Base-by-base conservation (phyloP, 2,329 filamentous ascomycete species). In the Fusarium sterilihyphosum region DNA sequence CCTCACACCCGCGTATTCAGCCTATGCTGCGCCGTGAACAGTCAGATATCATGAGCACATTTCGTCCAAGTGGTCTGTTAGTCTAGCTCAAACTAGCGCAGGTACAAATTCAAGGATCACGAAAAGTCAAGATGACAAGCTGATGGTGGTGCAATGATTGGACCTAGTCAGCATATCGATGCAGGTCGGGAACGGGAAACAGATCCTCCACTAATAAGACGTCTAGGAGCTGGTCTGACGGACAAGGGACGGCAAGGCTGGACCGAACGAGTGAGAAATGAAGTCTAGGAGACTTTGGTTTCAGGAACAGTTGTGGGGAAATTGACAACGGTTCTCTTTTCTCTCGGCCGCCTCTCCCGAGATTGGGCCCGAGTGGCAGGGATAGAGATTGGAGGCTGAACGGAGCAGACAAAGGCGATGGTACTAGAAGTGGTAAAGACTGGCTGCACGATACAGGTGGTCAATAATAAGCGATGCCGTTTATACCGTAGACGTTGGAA, bases 151-250 rank as follows among this genome's bases (percentile, higher is more conserved):
- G 56, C 65, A 71, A 77, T 70, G 58, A 57, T 66, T 53, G 64
- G 59, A 44, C 13, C 72, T 59, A 63, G 61, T 77, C 73, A 67
- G 69, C 70, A 68, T 71, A 71, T 69, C n/a, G 37, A 44, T 63
- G 43, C 67, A 58, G 46, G n/a, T 57, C 63, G 59, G 38, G n/a
- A 31, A 66, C 68, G 69, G 73, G 43, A 61, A 29, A 65, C 46
- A 74, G 66, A 77, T 78, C 76, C 64, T 77, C 77, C 77, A 77
- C 77, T 75, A 77, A 79, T 78, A 63, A 56, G 68, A 74, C 57
- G 35, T 35, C 52, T 24, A 20, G 47, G 46, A 68, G 47, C 66
- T 75, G 65, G 67, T 62, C 43, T 73, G 74, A 78, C 62, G 69
- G 66, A 46, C 76, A 64, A 49, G 71, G 77, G 65, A 70, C 54